Evolutionary conservation across 768 basidiomycete species (phyloP), one percentile per base, ranked within the genome.

Genomic region (Kwoniella dejecticola): DNA sequence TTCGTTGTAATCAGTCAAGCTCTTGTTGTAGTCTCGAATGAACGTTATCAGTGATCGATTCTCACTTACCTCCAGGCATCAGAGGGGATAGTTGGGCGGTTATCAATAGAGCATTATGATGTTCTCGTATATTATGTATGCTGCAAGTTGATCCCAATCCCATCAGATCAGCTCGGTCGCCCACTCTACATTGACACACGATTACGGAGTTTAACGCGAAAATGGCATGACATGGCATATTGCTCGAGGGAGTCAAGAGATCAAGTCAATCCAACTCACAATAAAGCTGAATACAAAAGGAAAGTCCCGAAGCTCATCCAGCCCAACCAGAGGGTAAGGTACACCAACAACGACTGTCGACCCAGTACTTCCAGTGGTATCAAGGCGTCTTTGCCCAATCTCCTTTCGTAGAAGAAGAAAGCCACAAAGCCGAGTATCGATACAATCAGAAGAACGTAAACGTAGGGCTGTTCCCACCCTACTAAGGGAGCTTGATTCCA

Each of bases 401-500:
- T n/a, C 57, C 55, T 63, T 44, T 66, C 60, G 58, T 62, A 68
- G 53, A 66, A 54, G 62, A 63, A 70, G 41, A 71, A 60, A 10
- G 42, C 52, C 2, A 36, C 33, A 42, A 57, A 55, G 21, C 42
- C 33, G 2, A 62, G 5, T n/a, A 54, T 29, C 6, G 68, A 68
- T 30, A 71, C 52, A 33, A 71, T 61, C 12, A 74, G 57, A 8
- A 69, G 42, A 27, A 56, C 54, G 26, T 64, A 70, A 42, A 70
- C 63, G 44, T 71, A 70, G 24, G 57, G 45, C 26, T 54, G 57
- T 21, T 52, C 47, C 72, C 72, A 74, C 4, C 69, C 72, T 1
- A 61, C 60, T 13, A 69, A 47, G 5, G 69, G 45, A 21, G 63
- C 60, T 56, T 74, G 69, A 41, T 74, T 74, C 67, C 67, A 74